Evolutionary conservation across 768 basidiomycete species (phyloP), one percentile per base, ranked within the genome.

Genomic region (Pisolithus tinctorius): DNA sequence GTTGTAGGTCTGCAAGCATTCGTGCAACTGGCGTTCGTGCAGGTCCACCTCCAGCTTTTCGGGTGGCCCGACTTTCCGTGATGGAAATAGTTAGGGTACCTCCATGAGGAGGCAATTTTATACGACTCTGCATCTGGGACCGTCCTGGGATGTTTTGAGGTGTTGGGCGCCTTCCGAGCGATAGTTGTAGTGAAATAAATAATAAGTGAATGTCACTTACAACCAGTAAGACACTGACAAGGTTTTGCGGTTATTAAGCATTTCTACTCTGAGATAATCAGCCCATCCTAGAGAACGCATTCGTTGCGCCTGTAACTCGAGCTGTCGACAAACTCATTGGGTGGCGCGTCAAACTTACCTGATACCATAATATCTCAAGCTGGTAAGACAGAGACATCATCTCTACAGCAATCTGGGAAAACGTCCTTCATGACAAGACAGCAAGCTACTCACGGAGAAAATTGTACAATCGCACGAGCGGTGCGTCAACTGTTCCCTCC

Each of bases 331-430:
- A 39, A 29, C 17, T 10, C 14, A 20, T 6, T 16, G 39, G 27
- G 39, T 10, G 42, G 16, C 7, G 16, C 36, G 20, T 39, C 30
- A 14, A 34, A 52, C 65, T n/a, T 48, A 74, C 78, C 63, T 93
- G 90, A 60, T 83, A 87, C 77, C 83, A 84, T 45, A 97, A 67
- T 55, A 93, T 87, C 67, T 93, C 94, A 14, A 97, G 76, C 60
- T 95, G 93, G 67, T 96, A 96, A 2, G 89, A 86, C 52, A 96
- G 68, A 1, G 91, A 89, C 81, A 93, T 88, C 75, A 90, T 86
- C 64, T 93, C 92, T 94, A 55, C 7, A 4, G 2, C 7, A 45
- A 47, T 9, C 16, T 44, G 58, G 48, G 20, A 17, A 39, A 25
- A 30, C 14, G 5, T 5, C 45, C 13, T 6, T 31, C 13, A 20